Conservation (phyloP, 2,329 filamentous ascomycete genomes). For the Hymenoscyphus repandus region DNA sequence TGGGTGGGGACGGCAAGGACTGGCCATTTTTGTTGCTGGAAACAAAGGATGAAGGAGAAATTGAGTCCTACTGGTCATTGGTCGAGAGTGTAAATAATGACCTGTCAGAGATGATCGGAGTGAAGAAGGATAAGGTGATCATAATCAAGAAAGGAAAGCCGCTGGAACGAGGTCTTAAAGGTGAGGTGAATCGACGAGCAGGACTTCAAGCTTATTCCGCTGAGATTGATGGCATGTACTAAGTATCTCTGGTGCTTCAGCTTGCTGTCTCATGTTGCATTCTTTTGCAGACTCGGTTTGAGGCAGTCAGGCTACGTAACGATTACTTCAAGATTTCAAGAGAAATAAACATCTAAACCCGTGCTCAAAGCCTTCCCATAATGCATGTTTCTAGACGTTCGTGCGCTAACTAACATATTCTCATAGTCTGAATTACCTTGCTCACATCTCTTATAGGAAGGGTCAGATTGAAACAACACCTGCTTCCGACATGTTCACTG, state of each 20-base stretch:
- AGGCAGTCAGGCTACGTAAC: too few species aligned
- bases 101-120: not conserved
- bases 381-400: too few species aligned
- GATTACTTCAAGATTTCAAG: too few species aligned
- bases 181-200: not conserved
- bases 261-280: not conserved
- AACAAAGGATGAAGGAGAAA: not conserved
- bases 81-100: not conserved
- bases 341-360: too few species aligned
- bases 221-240: not conserved
- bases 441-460: too few species aligned
- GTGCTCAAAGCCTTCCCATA: too few species aligned
- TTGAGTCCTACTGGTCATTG: not conserved
- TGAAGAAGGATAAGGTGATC: not conserved
- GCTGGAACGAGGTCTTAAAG: not conserved
- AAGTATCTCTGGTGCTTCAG: not conserved
- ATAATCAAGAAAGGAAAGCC: not conserved
- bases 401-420: too few species aligned
- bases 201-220: not conserved
- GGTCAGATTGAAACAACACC: too few species aligned
- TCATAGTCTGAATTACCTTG: too few species aligned
- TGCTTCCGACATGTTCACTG: too few species aligned
- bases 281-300: too few species aligned
- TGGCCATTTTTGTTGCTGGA: constrained; percentile 1
- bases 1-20: not conserved